Evolutionary conservation across 345 rosid species (phyloP).

Genomic region (Euphorbia peplus): DNA sequence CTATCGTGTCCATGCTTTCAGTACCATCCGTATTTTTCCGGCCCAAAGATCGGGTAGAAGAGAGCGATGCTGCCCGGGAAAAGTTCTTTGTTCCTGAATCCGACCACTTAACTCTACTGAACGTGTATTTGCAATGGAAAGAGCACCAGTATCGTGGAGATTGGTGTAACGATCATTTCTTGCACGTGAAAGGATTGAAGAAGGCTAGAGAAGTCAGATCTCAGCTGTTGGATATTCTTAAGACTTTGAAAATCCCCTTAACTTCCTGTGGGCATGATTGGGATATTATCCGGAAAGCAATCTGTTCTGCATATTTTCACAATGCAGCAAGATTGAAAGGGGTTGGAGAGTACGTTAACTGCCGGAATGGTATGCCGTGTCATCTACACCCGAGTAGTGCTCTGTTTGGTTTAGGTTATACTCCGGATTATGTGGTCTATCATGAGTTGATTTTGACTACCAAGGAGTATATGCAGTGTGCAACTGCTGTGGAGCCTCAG

Average conservation of each 20-base stretch:
- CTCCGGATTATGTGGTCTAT: constrained; percentile 84
- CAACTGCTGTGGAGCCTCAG: constrained; percentile 87
- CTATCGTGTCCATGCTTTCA: constrained; percentile 97
- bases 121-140: constrained; percentile 94
- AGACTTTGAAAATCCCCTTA: constrained; percentile 72
- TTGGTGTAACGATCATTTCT: constrained; percentile 85
- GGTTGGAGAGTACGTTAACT: constrained; percentile 90
- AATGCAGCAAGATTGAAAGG: constrained; percentile 88
- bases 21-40: constrained; percentile 97
- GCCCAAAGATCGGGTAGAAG: constrained; percentile 94
- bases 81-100: constrained; percentile 92
- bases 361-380: constrained; percentile 88
- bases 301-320: constrained; percentile 95
- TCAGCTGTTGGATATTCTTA: constrained; percentile 88
- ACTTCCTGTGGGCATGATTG: constrained; percentile 72
- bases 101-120: constrained; percentile 79
- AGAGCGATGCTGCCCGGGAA: constrained; percentile 92
- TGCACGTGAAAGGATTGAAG: constrained; percentile 77
- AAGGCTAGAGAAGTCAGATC: constrained; percentile 97
- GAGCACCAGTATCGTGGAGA: constrained; percentile 89
- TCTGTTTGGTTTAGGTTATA: constrained; percentile 76
- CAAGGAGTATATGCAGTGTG: constrained; percentile 98
- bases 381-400: constrained; percentile 97
- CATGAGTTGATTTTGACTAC: constrained; percentile 85
- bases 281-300: constrained; percentile 74